Evolutionary conservation across 768 basidiomycete species (phyloP).

Genomic region (Xerocomellus dryophilus): DNA sequence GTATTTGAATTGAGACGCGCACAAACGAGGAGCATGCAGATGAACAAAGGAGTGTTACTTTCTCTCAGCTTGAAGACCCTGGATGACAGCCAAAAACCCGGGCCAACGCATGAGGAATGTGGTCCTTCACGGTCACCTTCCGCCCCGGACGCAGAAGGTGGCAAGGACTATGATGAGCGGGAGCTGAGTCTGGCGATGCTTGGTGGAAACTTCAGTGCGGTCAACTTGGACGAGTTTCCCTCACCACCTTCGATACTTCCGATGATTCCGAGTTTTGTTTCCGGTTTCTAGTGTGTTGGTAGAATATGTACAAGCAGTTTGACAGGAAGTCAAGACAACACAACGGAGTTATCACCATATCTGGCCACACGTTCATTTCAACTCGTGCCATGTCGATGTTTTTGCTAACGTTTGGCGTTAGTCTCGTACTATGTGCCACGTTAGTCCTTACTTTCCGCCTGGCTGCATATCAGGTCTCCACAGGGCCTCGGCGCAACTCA

Average conservation of each 20-base stretch:
- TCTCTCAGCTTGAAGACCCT: conserved; percentile 24
- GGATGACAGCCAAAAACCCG: conserved; percentile 4
- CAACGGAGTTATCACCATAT: neutral
- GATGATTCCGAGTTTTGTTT: conserved; percentile 30
- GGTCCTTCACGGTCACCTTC: conserved; percentile 3
- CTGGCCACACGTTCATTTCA: neutral
- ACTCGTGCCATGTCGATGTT: neutral
- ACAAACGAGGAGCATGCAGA: conserved; percentile 49
- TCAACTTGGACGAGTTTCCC: conserved; percentile 48
- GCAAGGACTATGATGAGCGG: conserved; percentile 12
- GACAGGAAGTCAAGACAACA: neutral
- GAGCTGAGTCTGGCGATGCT: conserved; percentile 27
- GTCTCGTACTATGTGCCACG: conserved; percentile 9
- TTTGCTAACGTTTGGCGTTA: neutral
- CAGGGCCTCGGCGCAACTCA: conserved; percentile 38
- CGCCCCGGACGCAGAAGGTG: neutral
- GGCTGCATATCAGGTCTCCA: conserved; percentile 26
- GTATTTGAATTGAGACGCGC: conserved; percentile 46
- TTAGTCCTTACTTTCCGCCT: conserved; percentile 16
- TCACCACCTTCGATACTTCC: conserved; percentile 38
- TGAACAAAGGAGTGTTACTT: conserved; percentile 46
- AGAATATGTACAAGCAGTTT: neutral
- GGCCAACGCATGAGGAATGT: neutral
- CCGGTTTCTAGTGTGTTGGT: conserved; percentile 18
- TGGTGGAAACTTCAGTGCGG: conserved; percentile 37